Base-by-base conservation (phyloP, 306 rosid genomes). In the Begonia masoniana region DNA sequence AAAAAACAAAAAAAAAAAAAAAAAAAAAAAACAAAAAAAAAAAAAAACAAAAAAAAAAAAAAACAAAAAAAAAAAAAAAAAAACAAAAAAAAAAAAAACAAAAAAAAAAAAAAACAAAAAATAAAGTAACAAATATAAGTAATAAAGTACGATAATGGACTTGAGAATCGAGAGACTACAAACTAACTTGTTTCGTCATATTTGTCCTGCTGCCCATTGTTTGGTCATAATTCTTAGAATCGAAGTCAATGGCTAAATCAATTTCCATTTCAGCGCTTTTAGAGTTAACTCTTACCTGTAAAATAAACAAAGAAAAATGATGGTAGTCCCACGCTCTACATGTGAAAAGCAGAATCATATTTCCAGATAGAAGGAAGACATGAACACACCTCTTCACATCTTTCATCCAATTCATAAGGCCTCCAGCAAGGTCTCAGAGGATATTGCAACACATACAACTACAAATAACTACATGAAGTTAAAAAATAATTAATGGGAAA, bases 371-470 rank as follows among this genome's bases (percentile, higher is more conserved):
- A 39, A 26, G 13, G n/a, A 68, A 51, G 19, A 16, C 9, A 24
- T 54, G 6, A 24, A 47, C 13, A 52, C 69, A 76, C 97, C 94
- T 85, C 88, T 71, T 83, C 66, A 51, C 97, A 85, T 59, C 68
- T 78, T 23, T 79, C 81, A 12, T 81, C 94, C 48, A 91, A 57
- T 21, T 86, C 88, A 39, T 85, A 85, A 0, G 97, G 97, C 45
- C 96, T 69, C 97, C 97, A 91, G 45, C 61, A 47, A 26, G 96
- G 84, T 64, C 96, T 74, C 71, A 85, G 57, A 12, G 97, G 97
- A 83, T 81, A 91, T 76, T 91, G 97, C 59, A 83, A 49, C 14
- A 83, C 84, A 45, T 81, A 85, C 10, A 91, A 35, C 96, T 85
- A 66, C 50, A 47, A 54, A 21, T 3, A 36, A 10, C 56, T 50